Conservation (phyloP, 345 rosid species). For the Eucalyptus pumila region DNA sequence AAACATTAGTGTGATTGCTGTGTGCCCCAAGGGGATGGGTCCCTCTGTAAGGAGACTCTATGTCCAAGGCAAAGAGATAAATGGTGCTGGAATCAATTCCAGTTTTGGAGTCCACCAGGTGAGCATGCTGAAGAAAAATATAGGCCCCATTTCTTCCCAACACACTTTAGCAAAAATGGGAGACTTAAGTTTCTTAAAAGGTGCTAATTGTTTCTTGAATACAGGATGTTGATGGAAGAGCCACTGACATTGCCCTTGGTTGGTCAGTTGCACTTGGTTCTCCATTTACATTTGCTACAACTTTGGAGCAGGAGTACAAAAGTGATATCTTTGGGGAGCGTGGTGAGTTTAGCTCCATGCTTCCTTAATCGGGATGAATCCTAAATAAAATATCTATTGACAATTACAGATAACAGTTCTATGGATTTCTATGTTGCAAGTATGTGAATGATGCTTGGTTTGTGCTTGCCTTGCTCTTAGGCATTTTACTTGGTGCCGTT, state of each 20-base stretch:
- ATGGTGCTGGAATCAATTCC: slow-evolving; percentile 92
- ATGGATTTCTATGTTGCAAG: neutral
- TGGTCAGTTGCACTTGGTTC: slow-evolving; percentile 96
- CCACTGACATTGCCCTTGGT: slow-evolving; percentile 77
- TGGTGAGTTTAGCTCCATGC: slow-evolving; percentile 23
- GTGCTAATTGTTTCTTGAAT: neutral
- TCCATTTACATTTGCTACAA: slow-evolving; percentile 82
- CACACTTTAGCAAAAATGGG: neutral
- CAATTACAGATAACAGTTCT: neutral
- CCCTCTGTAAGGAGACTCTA: slow-evolving; percentile 89
- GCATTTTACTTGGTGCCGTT: slow-evolving; percentile 84
- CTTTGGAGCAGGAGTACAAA: slow-evolving; percentile 86
- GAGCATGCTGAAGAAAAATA: neutral
- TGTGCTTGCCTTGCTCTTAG: slow-evolving; percentile 9
- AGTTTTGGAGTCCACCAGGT: slow-evolving; percentile 93
- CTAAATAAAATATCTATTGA: neutral
- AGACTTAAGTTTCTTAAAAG: neutral
- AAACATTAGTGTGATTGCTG: slow-evolving; percentile 71
- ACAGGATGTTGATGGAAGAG: slow-evolving; percentile 90
- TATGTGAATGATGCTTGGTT: neutral
- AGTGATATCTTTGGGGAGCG: slow-evolving; percentile 96
- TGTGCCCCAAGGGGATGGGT: slow-evolving; percentile 88
- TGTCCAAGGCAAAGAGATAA: slow-evolving; percentile 81
- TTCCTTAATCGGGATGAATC: neutral
- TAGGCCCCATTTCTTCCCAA: neutral